Evolutionary conservation across 371 early-diverging fungal genomes (phyloP), one percentile per base, ranked within the genome.

Genomic region (Mortierella sp.): DNA sequence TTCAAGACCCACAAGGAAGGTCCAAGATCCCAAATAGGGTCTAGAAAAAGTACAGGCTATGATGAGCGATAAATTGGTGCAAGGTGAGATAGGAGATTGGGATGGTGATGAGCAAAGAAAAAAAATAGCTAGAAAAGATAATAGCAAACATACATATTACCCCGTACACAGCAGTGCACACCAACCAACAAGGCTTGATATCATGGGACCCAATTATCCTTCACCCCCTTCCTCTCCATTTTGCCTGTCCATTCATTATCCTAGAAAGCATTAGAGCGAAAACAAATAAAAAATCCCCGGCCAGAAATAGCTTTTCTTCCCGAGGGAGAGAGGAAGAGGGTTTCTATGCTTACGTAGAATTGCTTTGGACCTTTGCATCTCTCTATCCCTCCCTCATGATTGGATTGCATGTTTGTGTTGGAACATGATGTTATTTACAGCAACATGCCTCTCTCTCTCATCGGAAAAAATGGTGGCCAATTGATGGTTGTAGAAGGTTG

Each of bases 271-370:
- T 31, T 63, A 34, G 63, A 31, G 8, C 63, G 16, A 28, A 63
- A 63, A 60, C 11, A 24, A 28, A 58, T 28, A 58, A 9, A 50
- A 50, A 14, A 11, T 38, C 42, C 3, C 5, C 54, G 24, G n/a
- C 63, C 63, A 63, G 31, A 63, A 63, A 63, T 63, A 63, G 63
- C 63, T 19, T 63, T 63, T 50, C 47, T 19, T 63, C 63, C 63
- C 63, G 63, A 19, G 19, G 63, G 26, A 14, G 26, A 24, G 10
- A 8, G n/a, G 57, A 60, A 28, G 28, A 26, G 28, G 31, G 6
- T 63, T 63, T 63, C 63, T 63, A 63, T 63, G 63, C 63, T 63
- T 63, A 63, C 63, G 63, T 63, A 63, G 63, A 63, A 1, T 31
- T 63, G 63, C 21, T 19, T 34, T 63, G 63, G 63, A 63, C 34